Base-by-base conservation (phyloP, 2,329 filamentous ascomycete species). In the Penicillium capsulatum region DNA sequence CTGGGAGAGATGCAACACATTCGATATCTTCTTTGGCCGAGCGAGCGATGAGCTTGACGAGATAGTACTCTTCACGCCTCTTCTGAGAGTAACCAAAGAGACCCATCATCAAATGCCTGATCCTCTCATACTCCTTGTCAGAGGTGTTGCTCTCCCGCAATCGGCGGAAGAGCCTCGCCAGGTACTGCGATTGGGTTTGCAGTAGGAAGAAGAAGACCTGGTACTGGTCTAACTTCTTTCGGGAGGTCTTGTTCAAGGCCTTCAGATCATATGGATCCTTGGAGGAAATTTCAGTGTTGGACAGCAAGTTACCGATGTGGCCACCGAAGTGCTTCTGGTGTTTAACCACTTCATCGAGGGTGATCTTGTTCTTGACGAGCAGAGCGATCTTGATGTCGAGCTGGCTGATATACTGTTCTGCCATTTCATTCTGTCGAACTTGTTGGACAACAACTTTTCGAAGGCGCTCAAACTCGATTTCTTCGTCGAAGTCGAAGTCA, bases 331-430 rank as follows among this genome's bases (percentile, higher is more conserved):
- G 94, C 70, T 85, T 91, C 60, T 98, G 92, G 61, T 97, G 92
- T 56, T 89, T 88, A 39, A 98, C 86, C 17, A 98, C 92, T 67
- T 98, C 94, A 59, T 98, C 92, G 3, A 98, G 76, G 0, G 92
- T 97, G 58, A 98, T 98, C 68, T 98, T 98, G 77, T 98, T 98
- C 76, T 97, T 97, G 57, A 98, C 92, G 13, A 98, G 76, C 3
- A 98, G 77, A 1, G 92, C 92, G 63, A 98, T 98, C 71, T 98
- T 98, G 73, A 98, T 95, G 60, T 98, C 94, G 24, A 98, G 78
- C 62, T 98, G 92, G 56, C 95, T 90, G 53, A 98, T 95, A 60
- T 98, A 98, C 62, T 96, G 89, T 67, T 98, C 92, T 27, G 94
- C 80, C 72, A 94, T 83, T 68, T 98, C 92, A 58, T 98, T 98